Conservation (phyloP, 176 grass and related monocot genomes). For the Tillandsia fasciculata region DNA sequence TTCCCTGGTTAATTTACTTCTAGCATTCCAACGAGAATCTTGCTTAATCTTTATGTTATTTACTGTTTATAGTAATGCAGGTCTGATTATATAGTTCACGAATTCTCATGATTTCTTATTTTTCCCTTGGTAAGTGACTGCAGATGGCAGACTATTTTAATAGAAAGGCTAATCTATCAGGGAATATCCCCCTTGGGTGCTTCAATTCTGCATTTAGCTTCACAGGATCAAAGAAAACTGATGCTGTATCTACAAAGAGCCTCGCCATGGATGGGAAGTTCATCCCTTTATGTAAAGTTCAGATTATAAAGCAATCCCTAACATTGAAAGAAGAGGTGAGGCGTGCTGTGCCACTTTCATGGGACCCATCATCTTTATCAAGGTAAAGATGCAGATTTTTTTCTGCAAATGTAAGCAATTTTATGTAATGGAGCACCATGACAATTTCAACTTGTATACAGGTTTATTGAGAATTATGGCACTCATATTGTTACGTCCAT, state of each 20-base stretch:
- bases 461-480: constrained; percentile 71
- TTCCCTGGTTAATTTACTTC: too few species aligned
- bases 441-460: constrained; percentile 24
- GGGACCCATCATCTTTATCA: constrained; percentile 49
- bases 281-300: constrained; percentile 37
- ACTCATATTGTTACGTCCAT: constrained; percentile 56
- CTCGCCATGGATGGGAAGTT: constrained; percentile 41
- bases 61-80: background rate
- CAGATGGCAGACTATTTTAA: constrained; percentile 66
- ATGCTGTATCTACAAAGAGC: constrained; percentile 44
- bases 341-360: constrained; percentile 32
- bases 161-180: constrained; percentile 30
- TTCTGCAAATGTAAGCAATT: background rate
- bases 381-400: constrained; percentile 30
- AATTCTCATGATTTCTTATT: constrained; percentile 10
- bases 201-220: constrained; percentile 55
- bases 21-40: too few species aligned
- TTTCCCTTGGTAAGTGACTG: constrained; percentile 1
- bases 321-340: constrained; percentile 37
- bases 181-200: constrained; percentile 39
- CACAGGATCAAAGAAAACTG: constrained; percentile 46
- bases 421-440: constrained; percentile 8
- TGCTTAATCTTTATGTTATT: background rate
- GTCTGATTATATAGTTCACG: background rate
- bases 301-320: constrained; percentile 21